Conservation (phyloP, 768 basidiomycete genomes). For the Pleurotus giganteus region DNA sequence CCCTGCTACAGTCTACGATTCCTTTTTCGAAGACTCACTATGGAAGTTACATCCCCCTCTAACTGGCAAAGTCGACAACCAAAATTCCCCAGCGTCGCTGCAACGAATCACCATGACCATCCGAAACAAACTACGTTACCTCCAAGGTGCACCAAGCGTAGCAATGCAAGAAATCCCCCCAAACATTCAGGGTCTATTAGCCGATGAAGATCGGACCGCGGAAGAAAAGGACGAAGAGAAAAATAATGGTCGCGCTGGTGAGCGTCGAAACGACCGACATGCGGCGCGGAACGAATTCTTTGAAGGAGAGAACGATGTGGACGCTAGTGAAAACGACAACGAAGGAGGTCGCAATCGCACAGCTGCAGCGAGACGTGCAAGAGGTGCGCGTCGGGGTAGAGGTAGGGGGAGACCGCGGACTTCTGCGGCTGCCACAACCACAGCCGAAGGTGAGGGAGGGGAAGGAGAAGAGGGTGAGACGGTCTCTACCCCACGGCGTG, state of each 20-base stretch:
- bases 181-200: conserved; percentile 75
- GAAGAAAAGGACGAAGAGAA: conserved; percentile 74
- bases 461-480: conserved; percentile 36
- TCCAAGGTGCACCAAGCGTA: conserved; percentile 96
- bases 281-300: conserved; percentile 66
- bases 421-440: neutral
- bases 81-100: conserved; percentile 79
- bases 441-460: conserved; percentile 18
- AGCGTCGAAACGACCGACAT: conserved; percentile 50
- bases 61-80: conserved; percentile 89
- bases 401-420: conserved; percentile 25
- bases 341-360: neutral
- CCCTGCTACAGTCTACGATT: conserved; percentile 85
- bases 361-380: conserved; percentile 12
- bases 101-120: conserved; percentile 87
- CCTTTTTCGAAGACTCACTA: conserved; percentile 88
- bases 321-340: conserved; percentile 38
- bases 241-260: conserved; percentile 53
- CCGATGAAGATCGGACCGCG: conserved; percentile 63
- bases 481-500: conserved; percentile 24
- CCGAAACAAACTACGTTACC: conserved; percentile 84
- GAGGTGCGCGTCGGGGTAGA: conserved; percentile 22
- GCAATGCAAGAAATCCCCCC: conserved; percentile 97
- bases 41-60: conserved; percentile 94
- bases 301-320: conserved; percentile 70